Percentiles rank a stretch among this genome's conserved stretches.
phyloP scores from a whole-genome alignment of 805 yeast genomes.

The Candida succiphila region DNA sequence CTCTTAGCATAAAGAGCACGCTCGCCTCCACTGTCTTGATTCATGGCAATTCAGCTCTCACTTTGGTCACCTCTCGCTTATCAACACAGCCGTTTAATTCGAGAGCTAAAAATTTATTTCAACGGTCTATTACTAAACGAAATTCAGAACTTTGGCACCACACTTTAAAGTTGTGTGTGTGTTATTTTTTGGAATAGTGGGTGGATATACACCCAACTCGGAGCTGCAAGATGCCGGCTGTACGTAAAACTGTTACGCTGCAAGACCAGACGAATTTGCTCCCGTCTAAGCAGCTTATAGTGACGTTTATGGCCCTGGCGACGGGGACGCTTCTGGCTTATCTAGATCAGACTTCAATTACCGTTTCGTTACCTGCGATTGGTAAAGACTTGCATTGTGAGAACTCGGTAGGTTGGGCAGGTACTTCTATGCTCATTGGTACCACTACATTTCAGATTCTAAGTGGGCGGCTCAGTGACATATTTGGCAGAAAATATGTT shows the following conservation, averaged over 20 bases:
- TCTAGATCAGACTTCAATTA: slow-evolving; percentile 39
- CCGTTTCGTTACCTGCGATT: slow-evolving; percentile 38
- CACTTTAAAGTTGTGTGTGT: no score
- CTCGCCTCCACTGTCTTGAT: no score
- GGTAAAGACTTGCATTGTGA: slow-evolving; percentile 31
- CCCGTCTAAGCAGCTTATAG: slow-evolving; percentile 26
- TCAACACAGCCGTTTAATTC: no score
- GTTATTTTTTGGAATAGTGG: no score
- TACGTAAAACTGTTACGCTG: slow-evolving; percentile 6
- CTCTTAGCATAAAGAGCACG: no score
- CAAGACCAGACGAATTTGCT: slow-evolving; percentile 32
- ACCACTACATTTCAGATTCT: slow-evolving; percentile 41
- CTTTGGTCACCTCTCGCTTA: no score
- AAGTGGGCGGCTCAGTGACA: slow-evolving; percentile 45
- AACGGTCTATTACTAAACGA: no score
- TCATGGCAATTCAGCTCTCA: no score
- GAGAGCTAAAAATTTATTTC: no score
- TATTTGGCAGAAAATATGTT: slow-evolving; percentile 40
- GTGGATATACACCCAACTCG: no score
- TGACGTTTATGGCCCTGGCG: slow-evolving; percentile 27
- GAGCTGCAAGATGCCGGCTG: no score
- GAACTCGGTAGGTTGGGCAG: slow-evolving; percentile 48
- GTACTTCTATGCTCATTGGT: slow-evolving; percentile 42
- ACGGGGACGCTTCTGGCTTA: slow-evolving; percentile 31
- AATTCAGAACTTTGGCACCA: no score